Conservation (phyloP, 2,329 filamentous ascomycete genomes). For the Alternaria solani region DNA sequence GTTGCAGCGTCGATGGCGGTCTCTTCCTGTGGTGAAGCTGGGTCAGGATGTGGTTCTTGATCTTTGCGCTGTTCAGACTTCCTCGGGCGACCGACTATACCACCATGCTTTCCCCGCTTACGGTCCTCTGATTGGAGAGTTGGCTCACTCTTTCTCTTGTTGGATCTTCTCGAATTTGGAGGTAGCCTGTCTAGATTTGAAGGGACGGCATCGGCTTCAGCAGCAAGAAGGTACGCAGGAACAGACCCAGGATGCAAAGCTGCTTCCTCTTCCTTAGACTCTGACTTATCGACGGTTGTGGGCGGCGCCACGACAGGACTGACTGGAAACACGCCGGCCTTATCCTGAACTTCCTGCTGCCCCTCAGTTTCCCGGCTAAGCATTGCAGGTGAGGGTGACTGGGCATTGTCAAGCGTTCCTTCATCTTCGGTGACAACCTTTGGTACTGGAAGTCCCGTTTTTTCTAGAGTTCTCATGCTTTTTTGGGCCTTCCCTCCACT, state of each 20-base stretch:
- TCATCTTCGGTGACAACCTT: neutral
- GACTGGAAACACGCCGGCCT: neutral
- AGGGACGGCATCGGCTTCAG: constrained; percentile 26
- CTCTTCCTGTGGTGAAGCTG: neutral
- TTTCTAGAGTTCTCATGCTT: neutral
- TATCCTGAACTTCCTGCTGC: neutral
- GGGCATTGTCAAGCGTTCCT: neutral
- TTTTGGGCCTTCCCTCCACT: neutral
- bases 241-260: neutral
- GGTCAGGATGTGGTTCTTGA: neutral
- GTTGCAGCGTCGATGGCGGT: neutral
- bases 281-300: neutral
- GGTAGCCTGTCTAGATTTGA: constrained; percentile 35
- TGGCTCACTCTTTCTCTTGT: constrained; percentile 32
- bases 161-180: constrained; percentile 13
- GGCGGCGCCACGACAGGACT: neutral
- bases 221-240: constrained; percentile 23
- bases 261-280: neutral
- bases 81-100: constrained; percentile 25
- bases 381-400: constrained; percentile 1
- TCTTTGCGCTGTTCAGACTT: constrained; percentile 15
- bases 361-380: neutral
- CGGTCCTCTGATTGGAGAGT: constrained; percentile 4
- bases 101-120: constrained; percentile 26
- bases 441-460: neutral